Conservation (phyloP, 371 early-diverging fungal species). For the Actinomucor elegans region DNA sequence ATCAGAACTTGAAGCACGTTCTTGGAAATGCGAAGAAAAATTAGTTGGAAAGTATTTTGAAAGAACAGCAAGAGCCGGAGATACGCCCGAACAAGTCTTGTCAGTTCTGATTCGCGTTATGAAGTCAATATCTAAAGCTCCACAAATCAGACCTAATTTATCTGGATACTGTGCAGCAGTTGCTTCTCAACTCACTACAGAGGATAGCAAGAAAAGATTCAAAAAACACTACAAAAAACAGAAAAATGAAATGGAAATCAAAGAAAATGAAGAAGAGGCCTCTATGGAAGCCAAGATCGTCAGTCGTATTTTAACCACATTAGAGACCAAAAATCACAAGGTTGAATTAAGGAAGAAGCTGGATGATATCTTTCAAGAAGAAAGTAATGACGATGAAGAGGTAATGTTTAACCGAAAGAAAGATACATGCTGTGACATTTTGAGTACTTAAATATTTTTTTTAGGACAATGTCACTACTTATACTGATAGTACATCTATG, state of each 20-base stretch:
- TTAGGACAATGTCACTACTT: background rate
- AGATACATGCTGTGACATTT: too few species aligned
- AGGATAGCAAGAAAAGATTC: background rate
- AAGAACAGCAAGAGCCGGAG: background rate
- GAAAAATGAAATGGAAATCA: background rate
- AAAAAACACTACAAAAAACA: background rate
- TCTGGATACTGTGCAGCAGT: background rate
- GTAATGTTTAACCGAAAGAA: background rate
- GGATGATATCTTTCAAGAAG: background rate
- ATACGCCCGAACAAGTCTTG: background rate
- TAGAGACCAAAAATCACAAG: background rate
- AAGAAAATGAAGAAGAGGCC: background rate
- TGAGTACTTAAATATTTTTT: background rate
- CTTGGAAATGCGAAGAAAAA: background rate
- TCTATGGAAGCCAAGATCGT: background rate
- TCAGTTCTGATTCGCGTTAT: background rate
- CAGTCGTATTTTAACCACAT: background rate
- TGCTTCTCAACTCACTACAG: background rate
- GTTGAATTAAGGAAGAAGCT: background rate
- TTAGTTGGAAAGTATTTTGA: background rate
- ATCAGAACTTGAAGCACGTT: background rate
- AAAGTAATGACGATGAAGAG: background rate
- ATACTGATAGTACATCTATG: background rate
- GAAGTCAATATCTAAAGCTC: background rate
- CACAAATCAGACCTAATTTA: background rate